These are phyloP conservation scores for Volvox reticuliferus DNA, from an alignment of 139 green algal species.

Conservation along the genomic window DNA sequence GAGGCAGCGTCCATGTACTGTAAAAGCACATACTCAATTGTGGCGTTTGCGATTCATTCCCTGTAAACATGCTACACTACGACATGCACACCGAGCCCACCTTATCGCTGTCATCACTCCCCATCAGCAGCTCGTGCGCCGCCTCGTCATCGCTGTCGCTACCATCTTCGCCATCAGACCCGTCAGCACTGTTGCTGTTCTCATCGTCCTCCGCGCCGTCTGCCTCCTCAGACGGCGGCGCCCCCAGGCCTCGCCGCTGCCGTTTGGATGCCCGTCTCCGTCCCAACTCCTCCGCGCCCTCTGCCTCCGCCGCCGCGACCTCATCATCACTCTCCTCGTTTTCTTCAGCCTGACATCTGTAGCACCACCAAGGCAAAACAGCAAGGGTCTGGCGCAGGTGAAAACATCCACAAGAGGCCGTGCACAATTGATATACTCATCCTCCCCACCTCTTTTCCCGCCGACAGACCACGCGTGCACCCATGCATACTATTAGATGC, in stretches of 20 bases:
- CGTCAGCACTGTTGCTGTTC: conserved; percentile 9
- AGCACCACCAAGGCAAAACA: too few species aligned
- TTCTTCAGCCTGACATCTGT: background rate
- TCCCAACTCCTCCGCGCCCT: background rate
- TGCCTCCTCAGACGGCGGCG: background rate
- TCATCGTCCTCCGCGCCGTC: background rate
- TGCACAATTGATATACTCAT: too few species aligned
- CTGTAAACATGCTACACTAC: too few species aligned
- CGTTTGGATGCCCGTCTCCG: background rate
- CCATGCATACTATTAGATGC: too few species aligned
- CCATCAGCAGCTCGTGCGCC: conserved; percentile 38
- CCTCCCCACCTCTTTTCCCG: too few species aligned
- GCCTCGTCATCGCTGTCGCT: background rate
- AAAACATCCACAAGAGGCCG: too few species aligned
- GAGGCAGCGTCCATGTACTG: too few species aligned
- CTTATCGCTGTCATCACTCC: conserved; percentile 57
- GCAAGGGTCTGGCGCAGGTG: too few species aligned
- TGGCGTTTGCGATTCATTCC: too few species aligned
- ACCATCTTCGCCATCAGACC: background rate
- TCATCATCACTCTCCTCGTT: background rate
- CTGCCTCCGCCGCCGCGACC: background rate
- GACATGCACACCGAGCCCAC: conserved; percentile 11
- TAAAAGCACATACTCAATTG: too few species aligned
- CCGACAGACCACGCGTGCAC: too few species aligned
- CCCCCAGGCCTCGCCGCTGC: background rate